Conservation (phyloP, 2,329 filamentous ascomycete genomes). For the Pseudogymnoascus sp. region DNA sequence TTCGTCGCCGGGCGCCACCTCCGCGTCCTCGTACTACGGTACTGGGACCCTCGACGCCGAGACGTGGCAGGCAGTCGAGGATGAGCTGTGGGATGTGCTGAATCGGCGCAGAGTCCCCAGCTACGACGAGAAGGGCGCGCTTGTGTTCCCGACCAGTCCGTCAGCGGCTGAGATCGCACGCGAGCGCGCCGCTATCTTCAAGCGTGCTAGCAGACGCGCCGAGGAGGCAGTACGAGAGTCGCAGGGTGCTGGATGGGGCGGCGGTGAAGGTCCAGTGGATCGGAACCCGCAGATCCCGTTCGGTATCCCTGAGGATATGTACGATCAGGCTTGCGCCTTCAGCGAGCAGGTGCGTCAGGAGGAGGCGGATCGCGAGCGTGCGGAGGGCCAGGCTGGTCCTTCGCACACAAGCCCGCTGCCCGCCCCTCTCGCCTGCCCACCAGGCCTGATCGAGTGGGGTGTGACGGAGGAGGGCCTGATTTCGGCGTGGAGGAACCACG, state of each 20-base stretch:
- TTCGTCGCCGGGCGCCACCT: not conserved
- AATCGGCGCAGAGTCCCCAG: not conserved
- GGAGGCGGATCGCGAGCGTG: not conserved
- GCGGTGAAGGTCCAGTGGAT: not conserved
- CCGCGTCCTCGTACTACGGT: not conserved
- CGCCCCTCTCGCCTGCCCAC: not conserved
- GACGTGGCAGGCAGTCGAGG: not conserved
- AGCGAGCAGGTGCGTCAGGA: not conserved
- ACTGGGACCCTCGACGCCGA: not conserved
- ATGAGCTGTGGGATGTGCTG: not conserved
- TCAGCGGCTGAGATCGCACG: not conserved
- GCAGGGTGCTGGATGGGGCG: not conserved
- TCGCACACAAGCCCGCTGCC: not conserved
- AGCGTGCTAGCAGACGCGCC: not conserved
- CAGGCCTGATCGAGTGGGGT: not conserved
- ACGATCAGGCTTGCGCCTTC: not conserved
- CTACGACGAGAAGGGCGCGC: not conserved
- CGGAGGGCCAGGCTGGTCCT: not conserved
- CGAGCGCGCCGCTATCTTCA: not conserved
- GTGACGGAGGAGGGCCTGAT: conserved; percentile 1
- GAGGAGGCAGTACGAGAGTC: not conserved
- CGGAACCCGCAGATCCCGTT: not conserved
- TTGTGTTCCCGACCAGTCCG: not conserved
- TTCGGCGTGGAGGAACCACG: not conserved
- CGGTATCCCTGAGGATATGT: not conserved